Base-by-base conservation (phyloP, 306 rosid genomes). In the Carpinus fangiana region DNA sequence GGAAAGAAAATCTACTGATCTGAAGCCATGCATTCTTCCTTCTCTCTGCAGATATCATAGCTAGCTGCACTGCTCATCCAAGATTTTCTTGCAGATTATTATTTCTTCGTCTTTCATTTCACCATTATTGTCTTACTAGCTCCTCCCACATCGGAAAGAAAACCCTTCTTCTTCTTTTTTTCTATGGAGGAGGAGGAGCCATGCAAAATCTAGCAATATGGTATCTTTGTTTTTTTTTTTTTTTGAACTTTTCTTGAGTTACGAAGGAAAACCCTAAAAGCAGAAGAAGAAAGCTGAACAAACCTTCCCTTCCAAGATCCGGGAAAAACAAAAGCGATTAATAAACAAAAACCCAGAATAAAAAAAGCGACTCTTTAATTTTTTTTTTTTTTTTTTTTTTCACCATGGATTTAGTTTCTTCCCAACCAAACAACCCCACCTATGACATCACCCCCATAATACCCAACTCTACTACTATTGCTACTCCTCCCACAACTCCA, bases 361-460 rank as follows among this genome's bases (percentile, higher is more conserved):
- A 41, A 41, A 41, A 41, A 41, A 41, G 7, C 7, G 6, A 1
- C 7, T 41, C 6, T 41, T 6, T 38, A 36, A 4, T 4, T 36
- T 38, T 0, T 41, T 59, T 2, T 31, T 31, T 50, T 69, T 41
- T 70, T 8, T 1, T 55, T 68, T 38, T 21, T 2, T 31, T 31
- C 34, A 1, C 41, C 28, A 90, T 92, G 97, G 96, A 90, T 81
- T 87, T 90, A 57, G 81, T 86, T 62, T 81, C 98, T 62, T 80
- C 98, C 12, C 78, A 85, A 62, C 74, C 93, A 21, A 60, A 81
- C 64, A 80, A 53, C 74, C 59, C 75, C 28, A 74, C 48, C 70
- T 65, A 50, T 56, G 86, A 73, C 55, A 71, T 60, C 64, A 47
- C 55, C 26, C 23, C 50, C 6, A 41, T 41, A 41, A 41, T 41